Percentiles rank a stretch among this genome's conserved stretches.
These are phyloP conservation scores for Paramecium pentaurelia DNA, from an alignment of 73 alveolate genomes.

Conservation along the genomic window DNA sequence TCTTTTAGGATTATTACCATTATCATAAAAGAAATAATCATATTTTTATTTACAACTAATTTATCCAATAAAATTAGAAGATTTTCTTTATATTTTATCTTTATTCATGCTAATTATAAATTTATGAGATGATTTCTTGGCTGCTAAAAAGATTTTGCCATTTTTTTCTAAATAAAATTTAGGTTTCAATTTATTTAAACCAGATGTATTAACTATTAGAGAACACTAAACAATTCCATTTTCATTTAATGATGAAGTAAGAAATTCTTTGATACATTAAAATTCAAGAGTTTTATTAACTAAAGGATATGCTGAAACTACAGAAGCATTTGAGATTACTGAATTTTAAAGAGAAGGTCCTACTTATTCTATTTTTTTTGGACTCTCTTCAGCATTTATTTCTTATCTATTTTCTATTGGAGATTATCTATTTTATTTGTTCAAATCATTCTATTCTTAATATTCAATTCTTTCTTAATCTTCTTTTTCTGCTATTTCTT, in stretches of 20 bases:
- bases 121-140: conserved; percentile 16
- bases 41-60: not conserved
- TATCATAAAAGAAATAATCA: not conserved
- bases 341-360: not conserved
- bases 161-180: not conserved
- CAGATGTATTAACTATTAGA: not conserved
- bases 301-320: not conserved
- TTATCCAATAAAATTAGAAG: not conserved
- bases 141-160: conserved; percentile 31
- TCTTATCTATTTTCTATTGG: not conserved
- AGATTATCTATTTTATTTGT: not conserved
- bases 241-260: not conserved
- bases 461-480: not conserved
- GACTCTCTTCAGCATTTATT: not conserved
- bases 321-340: not conserved
- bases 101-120: not conserved
- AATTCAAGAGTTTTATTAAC: not conserved
- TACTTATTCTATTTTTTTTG: not conserved
- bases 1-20: not conserved
- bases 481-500: not conserved
- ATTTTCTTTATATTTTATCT: not conserved
- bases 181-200: not conserved
- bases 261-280: not conserved
- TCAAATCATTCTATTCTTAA: not conserved
- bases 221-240: not conserved